These are phyloP conservation scores for Mycena crocata DNA, from an alignment of 768 basidiomycete species.

Conservation along the genomic window DNA sequence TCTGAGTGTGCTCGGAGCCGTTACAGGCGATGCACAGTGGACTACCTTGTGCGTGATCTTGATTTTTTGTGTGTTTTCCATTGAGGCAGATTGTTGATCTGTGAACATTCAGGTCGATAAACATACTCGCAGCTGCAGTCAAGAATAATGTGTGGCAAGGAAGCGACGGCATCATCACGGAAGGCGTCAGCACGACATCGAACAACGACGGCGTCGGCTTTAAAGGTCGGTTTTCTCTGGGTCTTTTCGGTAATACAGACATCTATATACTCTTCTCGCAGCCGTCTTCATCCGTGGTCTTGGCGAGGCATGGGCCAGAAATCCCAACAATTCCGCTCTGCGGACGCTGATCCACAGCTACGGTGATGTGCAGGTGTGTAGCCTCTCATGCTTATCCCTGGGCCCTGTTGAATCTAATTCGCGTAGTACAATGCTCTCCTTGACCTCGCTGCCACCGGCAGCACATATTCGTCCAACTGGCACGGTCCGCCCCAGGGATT, in stretches of 20 bases:
- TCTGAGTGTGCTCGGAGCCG: constrained; percentile 54
- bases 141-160: constrained; percentile 61
- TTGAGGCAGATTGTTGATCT: no score
- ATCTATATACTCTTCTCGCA: constrained; percentile 19
- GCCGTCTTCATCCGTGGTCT: constrained; percentile 61
- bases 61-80: background rate
- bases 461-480: constrained; percentile 59
- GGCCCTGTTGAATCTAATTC: background rate
- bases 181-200: constrained; percentile 53
- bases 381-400: background rate
- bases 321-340: constrained; percentile 49
- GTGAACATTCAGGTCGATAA: constrained; percentile 47
- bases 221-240: constrained; percentile 54
- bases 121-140: constrained; percentile 52
- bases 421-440: constrained; percentile 61
- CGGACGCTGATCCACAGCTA: constrained; percentile 59
- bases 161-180: constrained; percentile 61
- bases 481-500: constrained; percentile 57
- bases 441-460: constrained; percentile 57
- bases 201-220: constrained; percentile 64
- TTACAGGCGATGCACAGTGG: constrained; percentile 57
- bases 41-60: constrained; percentile 49
- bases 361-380: constrained; percentile 60
- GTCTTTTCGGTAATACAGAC: background rate
- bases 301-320: constrained; percentile 57